These are phyloP conservation scores for Penicillium roqueforti DNA, from an alignment of 495 filamentous ascomycete species.

Conservation along the genomic window DNA sequence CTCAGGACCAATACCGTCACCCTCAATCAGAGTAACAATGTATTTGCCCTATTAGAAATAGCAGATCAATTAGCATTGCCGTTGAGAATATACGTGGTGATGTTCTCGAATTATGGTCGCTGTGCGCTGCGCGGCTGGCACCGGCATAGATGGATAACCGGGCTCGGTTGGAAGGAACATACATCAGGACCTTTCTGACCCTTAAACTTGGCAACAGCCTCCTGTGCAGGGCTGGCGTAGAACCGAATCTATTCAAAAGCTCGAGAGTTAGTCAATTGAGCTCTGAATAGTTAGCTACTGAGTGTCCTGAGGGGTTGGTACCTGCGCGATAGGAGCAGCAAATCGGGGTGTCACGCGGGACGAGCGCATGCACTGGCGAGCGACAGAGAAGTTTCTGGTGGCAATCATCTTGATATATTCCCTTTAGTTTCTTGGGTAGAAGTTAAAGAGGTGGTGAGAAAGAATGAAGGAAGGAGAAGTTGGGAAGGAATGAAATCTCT, in stretches of 20 bases:
- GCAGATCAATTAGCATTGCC: slow-evolving; percentile 12
- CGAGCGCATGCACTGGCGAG: slow-evolving; percentile 54
- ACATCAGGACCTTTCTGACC: slow-evolving; percentile 86
- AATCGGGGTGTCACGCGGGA: slow-evolving; percentile 45
- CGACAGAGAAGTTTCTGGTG: slow-evolving; percentile 52
- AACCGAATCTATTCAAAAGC: slow-evolving; percentile 34
- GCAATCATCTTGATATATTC: slow-evolving; percentile 53
- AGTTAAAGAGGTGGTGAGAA: slow-evolving; percentile 15
- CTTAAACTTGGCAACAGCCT: slow-evolving; percentile 87
- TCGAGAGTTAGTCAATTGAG: slow-evolving; percentile 27
- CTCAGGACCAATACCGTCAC: slow-evolving; percentile 97
- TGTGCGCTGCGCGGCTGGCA: slow-evolving; percentile 19
- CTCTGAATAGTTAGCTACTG: slow-evolving; percentile 3
- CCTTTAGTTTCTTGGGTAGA: slow-evolving; percentile 17
- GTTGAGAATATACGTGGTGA: slow-evolving; percentile 2
- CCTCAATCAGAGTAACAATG: slow-evolving; percentile 94
- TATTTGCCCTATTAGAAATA: slow-evolving; percentile 69
- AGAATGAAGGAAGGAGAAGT: slow-evolving; percentile 27
- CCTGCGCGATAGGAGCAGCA: slow-evolving; percentile 49
- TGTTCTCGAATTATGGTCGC: slow-evolving; percentile 3
- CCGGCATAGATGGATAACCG: slow-evolving; percentile 21
- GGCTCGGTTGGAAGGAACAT: slow-evolving; percentile 27
- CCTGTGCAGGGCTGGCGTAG: slow-evolving; percentile 54
- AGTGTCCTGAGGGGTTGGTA: slow-evolving; percentile 27
- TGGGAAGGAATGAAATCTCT: slow-evolving; percentile 30